Percentiles rank a stretch among this genome's conserved stretches.
phyloP scores from a whole-genome alignment of 306 rosid genomes.

The Echinosophora koreensis region DNA sequence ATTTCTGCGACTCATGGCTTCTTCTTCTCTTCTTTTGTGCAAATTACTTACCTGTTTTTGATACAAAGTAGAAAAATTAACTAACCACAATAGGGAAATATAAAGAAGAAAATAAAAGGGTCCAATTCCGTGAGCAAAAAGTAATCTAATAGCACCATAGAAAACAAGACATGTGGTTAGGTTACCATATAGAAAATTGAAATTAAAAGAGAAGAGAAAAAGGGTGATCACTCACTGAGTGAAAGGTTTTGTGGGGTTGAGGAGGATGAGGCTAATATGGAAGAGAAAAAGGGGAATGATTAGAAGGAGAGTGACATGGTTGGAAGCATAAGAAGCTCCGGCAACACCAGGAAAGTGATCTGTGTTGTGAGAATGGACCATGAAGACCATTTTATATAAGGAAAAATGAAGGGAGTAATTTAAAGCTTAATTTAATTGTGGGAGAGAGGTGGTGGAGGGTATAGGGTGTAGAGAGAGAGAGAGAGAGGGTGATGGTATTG shows the following conservation, averaged over 20 bases:
- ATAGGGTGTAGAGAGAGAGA: conserved; percentile 44
- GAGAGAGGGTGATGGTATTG: conserved; percentile 44
- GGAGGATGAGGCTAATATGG: conserved; percentile 6
- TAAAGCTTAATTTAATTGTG: conserved; percentile 71
- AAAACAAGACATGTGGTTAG: neutral
- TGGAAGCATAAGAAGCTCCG: conserved; percentile 36
- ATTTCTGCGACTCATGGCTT: conserved; percentile 76
- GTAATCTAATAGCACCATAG: neutral
- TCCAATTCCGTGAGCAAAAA: conserved; percentile 14
- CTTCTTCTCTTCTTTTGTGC: conserved; percentile 16
- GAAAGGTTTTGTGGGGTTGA: neutral
- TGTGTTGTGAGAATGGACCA: conserved; percentile 55
- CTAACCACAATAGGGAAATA: neutral
- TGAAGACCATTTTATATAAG: conserved; percentile 63
- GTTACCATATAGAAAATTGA: neutral
- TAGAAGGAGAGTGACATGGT: conserved; percentile 33
- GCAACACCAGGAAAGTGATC: conserved; percentile 46
- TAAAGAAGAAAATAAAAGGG: neutral
- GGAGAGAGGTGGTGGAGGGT: conserved; percentile 73
- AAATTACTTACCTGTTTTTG: neutral
- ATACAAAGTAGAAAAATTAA: neutral
- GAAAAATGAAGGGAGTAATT: conserved; percentile 62
- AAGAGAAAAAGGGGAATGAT: conserved; percentile 2
- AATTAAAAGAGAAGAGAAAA: neutral
- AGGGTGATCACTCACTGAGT: conserved; percentile 20